These are phyloP conservation scores for Ophiostoma sp. DNA, from an alignment of 2,329 filamentous ascomycete genomes.

Conservation along the genomic window DNA sequence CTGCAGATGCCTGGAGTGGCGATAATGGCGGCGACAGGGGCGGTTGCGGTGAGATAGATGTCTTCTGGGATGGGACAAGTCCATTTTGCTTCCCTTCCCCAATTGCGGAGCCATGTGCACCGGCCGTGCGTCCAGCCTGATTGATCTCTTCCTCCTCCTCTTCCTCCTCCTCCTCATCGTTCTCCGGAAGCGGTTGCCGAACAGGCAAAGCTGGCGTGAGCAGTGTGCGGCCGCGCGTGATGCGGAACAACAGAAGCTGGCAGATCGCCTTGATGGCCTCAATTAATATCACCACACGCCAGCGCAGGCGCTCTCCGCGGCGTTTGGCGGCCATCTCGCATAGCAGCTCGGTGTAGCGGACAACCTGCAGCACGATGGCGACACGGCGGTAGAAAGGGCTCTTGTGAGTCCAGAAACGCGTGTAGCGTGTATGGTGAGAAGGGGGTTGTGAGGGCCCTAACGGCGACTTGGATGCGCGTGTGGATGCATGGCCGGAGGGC, in stretches of 20 bases:
- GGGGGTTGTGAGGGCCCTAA: slow-evolving; percentile 36
- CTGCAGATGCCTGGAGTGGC: slow-evolving; percentile 20
- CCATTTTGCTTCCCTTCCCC: slow-evolving; percentile 3
- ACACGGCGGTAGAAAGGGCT: slow-evolving; percentile 74
- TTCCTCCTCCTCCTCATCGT: slow-evolving; percentile 53
- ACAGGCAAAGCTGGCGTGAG: slow-evolving; percentile 84
- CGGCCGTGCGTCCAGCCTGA: slow-evolving; percentile 34
- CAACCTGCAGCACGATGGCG: slow-evolving; percentile 80
- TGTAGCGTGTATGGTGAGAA: slow-evolving; percentile 61
- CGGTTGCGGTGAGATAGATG: slow-evolving; percentile 23
- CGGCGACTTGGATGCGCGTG: slow-evolving; percentile 34
- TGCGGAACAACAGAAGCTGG: slow-evolving; percentile 72
- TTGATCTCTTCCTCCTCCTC: slow-evolving; percentile 54
- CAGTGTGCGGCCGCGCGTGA: slow-evolving; percentile 80
- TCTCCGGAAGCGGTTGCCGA: slow-evolving; percentile 71
- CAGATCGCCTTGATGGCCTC: slow-evolving; percentile 87
- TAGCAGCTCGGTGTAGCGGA: slow-evolving; percentile 92
- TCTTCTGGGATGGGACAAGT: not conserved
- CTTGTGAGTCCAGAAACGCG: slow-evolving; percentile 64
- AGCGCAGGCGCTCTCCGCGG: slow-evolving; percentile 75
- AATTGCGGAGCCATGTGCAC: not conserved
- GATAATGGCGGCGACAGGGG: slow-evolving; percentile 29
- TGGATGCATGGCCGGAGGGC: slow-evolving; percentile 42
- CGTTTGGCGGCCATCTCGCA: slow-evolving; percentile 97
- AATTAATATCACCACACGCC: slow-evolving; percentile 82